A percentile compares a stretch with the other conserved stretches of the same genome.
These are phyloP conservation scores for Rhodotorula glutinis DNA, from an alignment of 1,284 basidiomycete genomes.

Conservation along the genomic window DNA sequence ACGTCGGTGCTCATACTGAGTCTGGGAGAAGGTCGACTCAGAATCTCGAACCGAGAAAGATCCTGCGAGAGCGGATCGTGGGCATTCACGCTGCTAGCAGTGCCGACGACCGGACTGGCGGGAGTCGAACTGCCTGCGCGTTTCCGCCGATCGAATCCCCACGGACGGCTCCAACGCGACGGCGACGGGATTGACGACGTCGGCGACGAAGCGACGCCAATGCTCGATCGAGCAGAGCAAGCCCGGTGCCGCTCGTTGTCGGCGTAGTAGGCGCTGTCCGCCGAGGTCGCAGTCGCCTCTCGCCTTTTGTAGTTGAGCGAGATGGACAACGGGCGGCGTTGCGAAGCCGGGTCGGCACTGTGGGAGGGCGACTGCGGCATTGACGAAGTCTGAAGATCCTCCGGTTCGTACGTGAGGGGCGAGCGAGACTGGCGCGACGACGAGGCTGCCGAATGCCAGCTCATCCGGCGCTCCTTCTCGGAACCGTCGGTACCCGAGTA, in stretches of 20 bases:
- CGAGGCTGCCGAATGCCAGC: constrained; percentile 1
- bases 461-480: not conserved
- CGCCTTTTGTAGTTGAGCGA: not conserved
- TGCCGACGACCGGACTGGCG: not conserved
- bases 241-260: constrained; percentile 16
- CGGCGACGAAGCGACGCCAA: not conserved
- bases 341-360: too few relatives aligned
- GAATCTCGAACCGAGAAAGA: constrained; percentile 5
- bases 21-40: not conserved
- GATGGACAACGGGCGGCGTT: too few relatives aligned
- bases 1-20: not conserved
- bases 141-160: not conserved
- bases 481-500: not conserved
- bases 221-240: not conserved
- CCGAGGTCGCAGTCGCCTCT: not conserved
- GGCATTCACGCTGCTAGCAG: not conserved
- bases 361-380: not conserved
- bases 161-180: not conserved
- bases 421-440: constrained; percentile 2
- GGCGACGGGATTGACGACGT: not conserved
- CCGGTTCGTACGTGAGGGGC: constrained; percentile 4
- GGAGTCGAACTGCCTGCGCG: not conserved
- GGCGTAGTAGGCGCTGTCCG: constrained; percentile 11
- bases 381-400: not conserved
- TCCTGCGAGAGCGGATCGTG: not conserved